phyloP scores from a whole-genome alignment of 768 basidiomycete species.

The Mrakia frigida region DNA sequence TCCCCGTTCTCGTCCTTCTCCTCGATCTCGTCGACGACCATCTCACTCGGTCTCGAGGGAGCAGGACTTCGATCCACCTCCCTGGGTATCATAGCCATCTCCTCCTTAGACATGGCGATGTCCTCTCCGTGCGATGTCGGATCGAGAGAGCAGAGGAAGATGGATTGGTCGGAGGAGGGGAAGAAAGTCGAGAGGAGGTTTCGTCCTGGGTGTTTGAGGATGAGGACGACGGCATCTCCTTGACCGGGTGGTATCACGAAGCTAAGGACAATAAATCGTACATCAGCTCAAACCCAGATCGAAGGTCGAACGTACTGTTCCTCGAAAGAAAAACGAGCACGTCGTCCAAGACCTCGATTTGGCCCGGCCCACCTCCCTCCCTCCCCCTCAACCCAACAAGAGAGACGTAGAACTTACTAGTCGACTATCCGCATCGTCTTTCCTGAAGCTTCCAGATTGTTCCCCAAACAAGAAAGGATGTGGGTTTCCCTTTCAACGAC shows the following conservation, averaged over 20 bases:
- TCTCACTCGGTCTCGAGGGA: neutral
- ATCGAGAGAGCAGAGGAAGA: conserved; percentile 54
- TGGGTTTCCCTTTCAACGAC: conserved; percentile 26
- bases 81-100: conserved; percentile 17
- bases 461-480: neutral
- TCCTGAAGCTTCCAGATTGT: conserved; percentile 1
- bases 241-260: conserved; percentile 47
- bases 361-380: neutral
- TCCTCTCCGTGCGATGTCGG: conserved; percentile 3
- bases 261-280: neutral
- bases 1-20: neutral
- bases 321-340: neutral
- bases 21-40: neutral
- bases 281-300: neutral
- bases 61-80: neutral
- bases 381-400: neutral
- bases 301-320: too few species aligned
- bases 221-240: conserved; percentile 65
- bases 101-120: neutral
- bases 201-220: conserved; percentile 63
- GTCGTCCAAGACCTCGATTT: neutral
- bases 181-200: conserved; percentile 68
- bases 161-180: conserved; percentile 61
- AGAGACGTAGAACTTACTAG: conserved; percentile 8
- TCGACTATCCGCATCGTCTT: conserved; percentile 19